Conservation (phyloP, 306 rosid species). For the Spatholobus suberectus region DNA sequence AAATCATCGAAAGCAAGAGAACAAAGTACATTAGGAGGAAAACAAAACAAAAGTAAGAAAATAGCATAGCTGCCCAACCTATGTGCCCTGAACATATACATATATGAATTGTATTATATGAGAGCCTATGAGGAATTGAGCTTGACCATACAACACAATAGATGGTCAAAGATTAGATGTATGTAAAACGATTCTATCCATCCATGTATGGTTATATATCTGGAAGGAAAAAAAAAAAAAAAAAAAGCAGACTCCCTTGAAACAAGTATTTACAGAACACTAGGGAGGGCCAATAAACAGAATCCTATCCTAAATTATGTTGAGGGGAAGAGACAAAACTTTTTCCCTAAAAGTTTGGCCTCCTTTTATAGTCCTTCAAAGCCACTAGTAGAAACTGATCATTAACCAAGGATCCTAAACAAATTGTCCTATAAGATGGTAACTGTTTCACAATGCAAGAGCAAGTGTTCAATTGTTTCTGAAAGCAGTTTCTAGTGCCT, state of each 20-base stretch:
- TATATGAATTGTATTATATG: too few relatives aligned
- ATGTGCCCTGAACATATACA: too few relatives aligned
- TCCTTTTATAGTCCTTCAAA: conserved; percentile 5
- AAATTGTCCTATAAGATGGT: background rate
- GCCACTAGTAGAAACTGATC: background rate
- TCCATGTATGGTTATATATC: too few relatives aligned
- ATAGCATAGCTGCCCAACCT: background rate
- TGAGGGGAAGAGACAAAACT: background rate
- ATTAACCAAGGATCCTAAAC: background rate
- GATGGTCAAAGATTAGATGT: too few relatives aligned
- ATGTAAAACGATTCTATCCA: too few relatives aligned
- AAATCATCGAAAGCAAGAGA: conserved; percentile 11
- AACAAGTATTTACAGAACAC: background rate
- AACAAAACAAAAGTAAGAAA: background rate
- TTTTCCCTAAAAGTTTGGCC: background rate
- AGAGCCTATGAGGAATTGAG: too few relatives aligned
- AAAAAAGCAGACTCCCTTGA: too few relatives aligned
- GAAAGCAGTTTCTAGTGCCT: too few relatives aligned
- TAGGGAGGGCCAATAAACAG: background rate
- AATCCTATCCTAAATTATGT: background rate
- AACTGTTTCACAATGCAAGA: conserved; percentile 5
- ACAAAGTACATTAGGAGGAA: background rate
- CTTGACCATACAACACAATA: too few relatives aligned
- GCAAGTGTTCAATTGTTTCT: too few relatives aligned
- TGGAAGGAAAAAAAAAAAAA: too few relatives aligned